Evolutionary conservation across 768 basidiomycete genomes (phyloP).

Genomic region (Lepiota brunneoincarnata): DNA sequence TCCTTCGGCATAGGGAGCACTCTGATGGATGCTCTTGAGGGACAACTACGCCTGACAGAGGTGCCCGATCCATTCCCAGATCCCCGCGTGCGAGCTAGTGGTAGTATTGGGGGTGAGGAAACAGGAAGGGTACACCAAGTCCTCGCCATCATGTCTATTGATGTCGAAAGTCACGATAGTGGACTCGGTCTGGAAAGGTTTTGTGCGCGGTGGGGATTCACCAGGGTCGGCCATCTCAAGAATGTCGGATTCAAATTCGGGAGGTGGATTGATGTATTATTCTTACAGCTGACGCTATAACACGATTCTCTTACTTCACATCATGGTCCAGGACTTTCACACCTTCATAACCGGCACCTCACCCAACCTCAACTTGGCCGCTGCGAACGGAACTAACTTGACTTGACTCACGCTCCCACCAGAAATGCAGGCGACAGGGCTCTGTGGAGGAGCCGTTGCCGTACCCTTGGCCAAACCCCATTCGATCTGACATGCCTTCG

Average conservation of each 20-base stretch:
- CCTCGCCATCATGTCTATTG: constrained; percentile 19
- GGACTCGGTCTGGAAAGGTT: constrained; percentile 20
- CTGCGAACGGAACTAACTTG: constrained; percentile 38
- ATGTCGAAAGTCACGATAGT: constrained; percentile 11
- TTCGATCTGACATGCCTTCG: constrained; percentile 33
- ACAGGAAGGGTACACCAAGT: constrained; percentile 14
- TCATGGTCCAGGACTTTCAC: background rate
- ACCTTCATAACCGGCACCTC: constrained; percentile 36
- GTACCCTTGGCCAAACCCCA: constrained; percentile 32
- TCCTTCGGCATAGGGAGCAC: constrained; percentile 13
- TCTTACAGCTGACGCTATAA: constrained; percentile 18
- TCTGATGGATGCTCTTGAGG: constrained; percentile 11
- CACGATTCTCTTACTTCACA: background rate
- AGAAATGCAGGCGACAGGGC: constrained; percentile 27
- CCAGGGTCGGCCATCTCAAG: constrained; percentile 18
- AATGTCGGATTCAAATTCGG: constrained; percentile 21
- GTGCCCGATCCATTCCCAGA: background rate
- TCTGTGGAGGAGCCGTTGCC: constrained; percentile 32
- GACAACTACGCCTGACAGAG: background rate
- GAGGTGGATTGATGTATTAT: constrained; percentile 19
- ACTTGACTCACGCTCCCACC: constrained; percentile 28
- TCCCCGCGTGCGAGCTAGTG: background rate
- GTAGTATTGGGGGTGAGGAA: background rate
- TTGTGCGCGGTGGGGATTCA: constrained; percentile 21
- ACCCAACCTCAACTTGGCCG: constrained; percentile 36